phyloP scores from a whole-genome alignment of 257 asterid genomes.

The Solanum appendiculatum region DNA sequence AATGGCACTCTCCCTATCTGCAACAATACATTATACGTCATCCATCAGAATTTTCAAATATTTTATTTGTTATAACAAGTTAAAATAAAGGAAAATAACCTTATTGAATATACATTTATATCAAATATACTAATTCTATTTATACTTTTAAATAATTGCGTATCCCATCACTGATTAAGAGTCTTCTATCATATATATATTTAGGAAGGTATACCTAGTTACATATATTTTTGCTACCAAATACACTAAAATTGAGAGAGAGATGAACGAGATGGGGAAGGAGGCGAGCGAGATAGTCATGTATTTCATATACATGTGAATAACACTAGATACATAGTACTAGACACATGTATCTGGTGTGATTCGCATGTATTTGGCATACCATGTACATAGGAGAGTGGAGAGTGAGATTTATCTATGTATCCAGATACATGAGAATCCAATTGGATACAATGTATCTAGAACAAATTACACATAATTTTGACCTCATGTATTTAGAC shows the following conservation, averaged over 20 bases:
- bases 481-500: neutral
- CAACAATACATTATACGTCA: neutral
- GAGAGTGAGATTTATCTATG: no score
- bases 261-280: neutral
- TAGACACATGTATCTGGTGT: neutral
- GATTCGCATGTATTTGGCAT: neutral
- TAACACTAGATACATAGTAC: neutral
- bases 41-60: no score
- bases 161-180: neutral
- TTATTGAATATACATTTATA: no score
- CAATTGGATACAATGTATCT: neutral
- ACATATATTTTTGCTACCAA: no score
- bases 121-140: no score
- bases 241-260: no score
- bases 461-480: no score
- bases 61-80: neutral
- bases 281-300: neutral
- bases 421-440: neutral
- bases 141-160: no score
- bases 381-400: neutral
- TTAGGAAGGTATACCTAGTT: no score
- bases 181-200: no score
- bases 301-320: neutral
- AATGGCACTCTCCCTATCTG: slow-evolving; percentile 46
- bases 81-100: neutral